phyloP scores from a whole-genome alignment of 2,329 filamentous ascomycete genomes.

The Paecilomyces formosus region DNA sequence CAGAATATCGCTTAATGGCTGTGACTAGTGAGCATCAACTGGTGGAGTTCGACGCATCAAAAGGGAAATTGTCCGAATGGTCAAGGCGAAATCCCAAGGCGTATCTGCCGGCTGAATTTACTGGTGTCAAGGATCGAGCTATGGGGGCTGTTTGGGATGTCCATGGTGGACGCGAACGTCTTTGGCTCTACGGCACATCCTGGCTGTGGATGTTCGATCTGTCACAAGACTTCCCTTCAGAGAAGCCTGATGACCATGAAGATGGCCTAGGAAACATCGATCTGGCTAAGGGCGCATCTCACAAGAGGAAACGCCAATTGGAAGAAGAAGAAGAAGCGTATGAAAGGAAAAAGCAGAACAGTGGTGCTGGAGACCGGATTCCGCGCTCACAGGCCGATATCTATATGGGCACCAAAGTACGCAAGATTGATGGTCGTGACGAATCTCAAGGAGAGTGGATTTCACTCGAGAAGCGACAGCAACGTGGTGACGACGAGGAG shows the following conservation, averaged over 20 bases:
- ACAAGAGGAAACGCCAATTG: constrained; percentile 38
- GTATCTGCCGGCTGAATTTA: constrained; percentile 66
- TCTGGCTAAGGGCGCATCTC: constrained; percentile 15
- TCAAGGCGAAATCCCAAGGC: constrained; percentile 73
- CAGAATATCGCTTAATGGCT: constrained; percentile 50
- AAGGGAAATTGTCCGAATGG: constrained; percentile 75
- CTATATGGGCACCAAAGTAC: constrained; percentile 40
- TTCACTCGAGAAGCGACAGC: constrained; percentile 22
- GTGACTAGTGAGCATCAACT: constrained; percentile 61
- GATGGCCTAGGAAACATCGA: constrained; percentile 14
- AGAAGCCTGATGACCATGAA: constrained; percentile 18
- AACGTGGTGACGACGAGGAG: constrained; percentile 20
- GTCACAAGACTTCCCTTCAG: constrained; percentile 55
- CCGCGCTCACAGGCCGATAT: constrained; percentile 36
- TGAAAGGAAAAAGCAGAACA: constrained; percentile 39
- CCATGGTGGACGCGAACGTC: constrained; percentile 46
- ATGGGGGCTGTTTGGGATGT: constrained; percentile 83
- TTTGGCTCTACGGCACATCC: constrained; percentile 80
- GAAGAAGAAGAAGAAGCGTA: constrained; percentile 29
- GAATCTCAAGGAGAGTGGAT: constrained; percentile 27
- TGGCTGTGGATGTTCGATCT: constrained; percentile 94
- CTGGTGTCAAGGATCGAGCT: constrained; percentile 66
- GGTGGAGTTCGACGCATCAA: constrained; percentile 70
- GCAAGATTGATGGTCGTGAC: constrained; percentile 38
- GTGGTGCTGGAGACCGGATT: constrained; percentile 51